phyloP scores from a whole-genome alignment of 169 alveolate species.

The Babesia gibsoni region DNA sequence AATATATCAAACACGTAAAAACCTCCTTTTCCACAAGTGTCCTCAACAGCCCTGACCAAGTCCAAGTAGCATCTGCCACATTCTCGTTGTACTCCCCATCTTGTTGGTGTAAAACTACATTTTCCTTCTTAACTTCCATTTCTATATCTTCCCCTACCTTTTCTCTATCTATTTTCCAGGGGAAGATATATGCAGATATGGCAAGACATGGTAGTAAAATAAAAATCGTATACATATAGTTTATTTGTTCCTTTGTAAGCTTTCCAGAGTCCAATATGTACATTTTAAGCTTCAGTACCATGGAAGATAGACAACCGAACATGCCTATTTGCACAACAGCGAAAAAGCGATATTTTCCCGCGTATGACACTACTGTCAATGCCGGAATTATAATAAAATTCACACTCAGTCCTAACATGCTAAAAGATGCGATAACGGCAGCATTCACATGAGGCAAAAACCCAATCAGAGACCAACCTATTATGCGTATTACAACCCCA shows the following conservation, averaged over 20 bases:
- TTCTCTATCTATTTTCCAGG: background rate
- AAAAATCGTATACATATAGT: conserved; percentile 9
- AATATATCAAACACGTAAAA: conserved; percentile 23
- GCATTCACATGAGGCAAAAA: conserved; percentile 12
- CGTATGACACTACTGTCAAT: conserved; percentile 44
- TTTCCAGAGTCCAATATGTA: background rate
- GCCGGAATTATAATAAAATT: conserved; percentile 53
- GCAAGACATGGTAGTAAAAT: conserved; percentile 22
- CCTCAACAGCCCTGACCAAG: conserved; percentile 13
- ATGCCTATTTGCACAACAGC: conserved; percentile 32
- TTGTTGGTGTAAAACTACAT: background rate
- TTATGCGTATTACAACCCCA: conserved; percentile 28
- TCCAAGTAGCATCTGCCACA: conserved; percentile 11
- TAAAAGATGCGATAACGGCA: conserved; percentile 18
- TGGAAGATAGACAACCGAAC: conserved; percentile 37
- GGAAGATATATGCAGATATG: conserved; percentile 11
- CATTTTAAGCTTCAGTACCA: conserved; percentile 37
- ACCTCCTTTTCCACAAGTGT: conserved; percentile 20
- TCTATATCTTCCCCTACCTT: background rate
- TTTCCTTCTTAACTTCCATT: background rate
- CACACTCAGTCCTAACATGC: conserved; percentile 26
- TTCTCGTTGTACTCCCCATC: background rate
- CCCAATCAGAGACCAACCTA: conserved; percentile 49
- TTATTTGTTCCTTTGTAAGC: conserved; percentile 3
- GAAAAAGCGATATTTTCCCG: conserved; percentile 2